Percentiles rank a stretch among this genome's conserved stretches.
These are phyloP conservation scores for Diplosphaera chodatii DNA, from an alignment of 139 green algal genomes.

Conservation along the genomic window DNA sequence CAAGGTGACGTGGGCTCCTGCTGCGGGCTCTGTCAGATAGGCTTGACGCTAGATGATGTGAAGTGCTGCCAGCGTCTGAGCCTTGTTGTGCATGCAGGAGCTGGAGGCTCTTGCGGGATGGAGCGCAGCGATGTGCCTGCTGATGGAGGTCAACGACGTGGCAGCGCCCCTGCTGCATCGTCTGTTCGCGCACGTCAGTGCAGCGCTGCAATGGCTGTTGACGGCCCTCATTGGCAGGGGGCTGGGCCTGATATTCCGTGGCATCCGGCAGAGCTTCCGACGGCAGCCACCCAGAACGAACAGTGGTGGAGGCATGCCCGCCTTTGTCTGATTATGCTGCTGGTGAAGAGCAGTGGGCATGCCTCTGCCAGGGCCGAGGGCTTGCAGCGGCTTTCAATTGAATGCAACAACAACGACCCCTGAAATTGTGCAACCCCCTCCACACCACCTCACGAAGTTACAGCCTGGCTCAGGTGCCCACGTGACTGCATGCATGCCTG, in stretches of 20 bases:
- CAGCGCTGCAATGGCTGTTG: conserved; percentile 38
- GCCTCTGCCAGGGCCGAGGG: no score
- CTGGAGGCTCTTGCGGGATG: conserved; percentile 16
- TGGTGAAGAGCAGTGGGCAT: no score
- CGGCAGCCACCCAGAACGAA: no score
- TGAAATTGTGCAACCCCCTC: no score
- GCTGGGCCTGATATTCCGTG: conserved; percentile 42
- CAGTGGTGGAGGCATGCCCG: not conserved
- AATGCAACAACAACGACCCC: no score
- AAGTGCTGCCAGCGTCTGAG: conserved; percentile 1
- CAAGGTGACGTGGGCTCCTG: conserved; percentile 5
- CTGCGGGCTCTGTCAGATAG: conserved; percentile 1
- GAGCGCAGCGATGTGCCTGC: conserved; percentile 13
- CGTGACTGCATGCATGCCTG: no score
- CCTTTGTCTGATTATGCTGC: not conserved
- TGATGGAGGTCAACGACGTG: conserved; percentile 35
- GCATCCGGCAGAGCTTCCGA: conserved; percentile 28
- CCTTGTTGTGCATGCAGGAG: conserved; percentile 6
- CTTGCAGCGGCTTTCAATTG: no score
- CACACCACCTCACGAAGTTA: no score
- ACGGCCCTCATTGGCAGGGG: conserved; percentile 39
- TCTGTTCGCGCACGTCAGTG: conserved; percentile 10
- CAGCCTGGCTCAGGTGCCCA: no score
- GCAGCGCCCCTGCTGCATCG: conserved; percentile 22
- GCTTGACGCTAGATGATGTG: no score